Percentiles rank a stretch among this genome's conserved stretches.
Conservation (phyloP, 2,329 filamentous ascomycete species). For the Fusarium veterinarium region DNA sequence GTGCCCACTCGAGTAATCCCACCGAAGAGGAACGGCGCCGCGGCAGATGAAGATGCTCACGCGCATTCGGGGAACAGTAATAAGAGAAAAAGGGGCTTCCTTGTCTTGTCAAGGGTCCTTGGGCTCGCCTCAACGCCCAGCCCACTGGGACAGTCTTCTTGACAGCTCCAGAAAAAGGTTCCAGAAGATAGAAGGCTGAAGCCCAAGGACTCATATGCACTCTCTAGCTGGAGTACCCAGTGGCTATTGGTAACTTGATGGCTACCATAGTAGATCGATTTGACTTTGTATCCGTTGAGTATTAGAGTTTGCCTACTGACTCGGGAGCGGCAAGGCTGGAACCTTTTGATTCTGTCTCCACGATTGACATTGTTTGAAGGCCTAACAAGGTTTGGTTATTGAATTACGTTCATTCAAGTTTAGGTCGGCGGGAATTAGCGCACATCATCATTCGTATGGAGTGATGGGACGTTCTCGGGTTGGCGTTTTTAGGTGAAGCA, state of each 20-base stretch:
- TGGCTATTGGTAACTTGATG: too few species aligned
- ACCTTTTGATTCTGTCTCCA: background rate
- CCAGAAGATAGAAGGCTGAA: conserved; percentile 2
- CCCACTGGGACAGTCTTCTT: conserved; percentile 20
- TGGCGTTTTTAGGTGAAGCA: conserved; percentile 11
- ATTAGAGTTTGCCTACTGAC: conserved; percentile 31
- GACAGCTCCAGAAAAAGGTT: conserved; percentile 16
- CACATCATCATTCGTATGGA: conserved; percentile 35
- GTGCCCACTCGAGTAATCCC: conserved; percentile 21
- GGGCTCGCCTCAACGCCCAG: conserved; percentile 34
- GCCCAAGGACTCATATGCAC: background rate
- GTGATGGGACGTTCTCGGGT: conserved; percentile 1
- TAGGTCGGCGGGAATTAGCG: conserved; percentile 34
- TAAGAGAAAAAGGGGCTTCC: conserved; percentile 30
- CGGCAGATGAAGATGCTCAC: conserved; percentile 39
- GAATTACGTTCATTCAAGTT: conserved; percentile 16
- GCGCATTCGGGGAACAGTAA: conserved; percentile 6
- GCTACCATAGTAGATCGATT: background rate
- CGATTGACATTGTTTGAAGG: conserved; percentile 1
- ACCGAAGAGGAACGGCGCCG: conserved; percentile 13
- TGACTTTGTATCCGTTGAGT: background rate
- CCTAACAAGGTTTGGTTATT: conserved; percentile 11
- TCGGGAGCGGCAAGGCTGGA: conserved; percentile 18
- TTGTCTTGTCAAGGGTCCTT: conserved; percentile 21
- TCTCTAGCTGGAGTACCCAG: background rate